Percentiles rank a stretch among this genome's conserved stretches.
Evolutionary conservation across 768 basidiomycete genomes (phyloP).

Genomic region (Chlorophyllum brunneum): DNA sequence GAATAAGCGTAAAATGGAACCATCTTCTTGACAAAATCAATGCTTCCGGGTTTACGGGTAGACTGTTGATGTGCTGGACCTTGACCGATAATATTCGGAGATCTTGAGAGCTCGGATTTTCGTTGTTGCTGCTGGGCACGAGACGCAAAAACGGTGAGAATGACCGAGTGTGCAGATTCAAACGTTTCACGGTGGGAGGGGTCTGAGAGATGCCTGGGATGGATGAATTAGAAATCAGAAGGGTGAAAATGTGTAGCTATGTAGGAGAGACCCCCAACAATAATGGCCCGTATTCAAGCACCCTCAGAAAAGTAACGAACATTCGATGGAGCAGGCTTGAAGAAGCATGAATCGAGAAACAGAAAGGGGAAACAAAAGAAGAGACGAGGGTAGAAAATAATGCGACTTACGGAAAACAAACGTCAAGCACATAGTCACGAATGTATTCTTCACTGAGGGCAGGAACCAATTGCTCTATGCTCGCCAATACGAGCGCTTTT

Average conservation of each 20-base stretch:
- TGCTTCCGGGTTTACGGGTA: constrained; percentile 7
- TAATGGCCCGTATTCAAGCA: too few species aligned
- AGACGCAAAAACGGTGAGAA: constrained; percentile 70
- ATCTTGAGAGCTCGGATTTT: constrained; percentile 4
- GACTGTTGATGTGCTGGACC: not conserved
- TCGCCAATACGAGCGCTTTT: constrained; percentile 64
- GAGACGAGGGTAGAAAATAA: constrained; percentile 11
- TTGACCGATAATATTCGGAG: not conserved
- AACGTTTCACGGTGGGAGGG: constrained; percentile 68
- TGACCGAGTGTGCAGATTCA: constrained; percentile 83
- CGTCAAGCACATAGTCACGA: constrained; percentile 49
- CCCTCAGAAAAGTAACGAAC: too few species aligned
- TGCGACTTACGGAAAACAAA: constrained; percentile 61
- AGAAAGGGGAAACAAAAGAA: constrained; percentile 5
- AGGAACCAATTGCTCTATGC: constrained; percentile 75
- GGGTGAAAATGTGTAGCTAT: not conserved
- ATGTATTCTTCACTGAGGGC: constrained; percentile 51
- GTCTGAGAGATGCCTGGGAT: constrained; percentile 60
- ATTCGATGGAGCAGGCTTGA: too few species aligned
- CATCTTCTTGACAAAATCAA: constrained; percentile 47
- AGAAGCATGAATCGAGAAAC: constrained; percentile 4
- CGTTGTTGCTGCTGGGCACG: constrained; percentile 39
- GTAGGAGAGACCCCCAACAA: not conserved
- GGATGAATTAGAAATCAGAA: constrained; percentile 2
- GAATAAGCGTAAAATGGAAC: constrained; percentile 73